A percentile compares a stretch with the other conserved stretches of the same genome.
Evolutionary conservation across 192 early-diverging fungal genomes (phyloP).

Genomic region (Phlyctochytrium planicorne): DNA sequence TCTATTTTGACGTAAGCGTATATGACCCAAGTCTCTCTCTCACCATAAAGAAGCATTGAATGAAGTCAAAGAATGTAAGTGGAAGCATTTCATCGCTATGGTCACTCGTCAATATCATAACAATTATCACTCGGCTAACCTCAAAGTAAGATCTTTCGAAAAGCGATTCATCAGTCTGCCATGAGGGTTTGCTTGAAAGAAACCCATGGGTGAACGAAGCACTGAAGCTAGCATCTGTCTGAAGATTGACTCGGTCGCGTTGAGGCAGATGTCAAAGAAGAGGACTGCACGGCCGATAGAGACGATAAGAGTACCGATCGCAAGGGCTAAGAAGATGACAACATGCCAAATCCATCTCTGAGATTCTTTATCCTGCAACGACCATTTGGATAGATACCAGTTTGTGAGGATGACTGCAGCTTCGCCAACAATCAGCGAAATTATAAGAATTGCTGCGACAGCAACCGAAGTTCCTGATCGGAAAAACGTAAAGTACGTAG

Average conservation of each 20-base stretch:
- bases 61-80: slow-evolving; percentile 51
- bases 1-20: too few species aligned
- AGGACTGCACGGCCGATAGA: slow-evolving; percentile 45
- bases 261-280: slow-evolving; percentile 53
- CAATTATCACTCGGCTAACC: slow-evolving; percentile 6
- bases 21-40: too few species aligned
- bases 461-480: slow-evolving; percentile 27
- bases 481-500: slow-evolving; percentile 43
- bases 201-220: slow-evolving; percentile 50
- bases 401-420: slow-evolving; percentile 34
- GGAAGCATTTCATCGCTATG: slow-evolving; percentile 56
- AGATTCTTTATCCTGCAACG: slow-evolving; percentile 24
- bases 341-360: slow-evolving; percentile 40
- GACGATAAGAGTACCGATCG: slow-evolving; percentile 45
- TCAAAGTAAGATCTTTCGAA: slow-evolving; percentile 56
- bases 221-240: slow-evolving; percentile 43
- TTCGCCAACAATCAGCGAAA: slow-evolving; percentile 44
- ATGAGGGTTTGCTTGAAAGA: slow-evolving; percentile 61
- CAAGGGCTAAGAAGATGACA: slow-evolving; percentile 42
- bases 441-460: slow-evolving; percentile 22
- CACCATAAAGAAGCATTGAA: slow-evolving; percentile 60
- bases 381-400: slow-evolving; percentile 60
- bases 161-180: slow-evolving; percentile 63
- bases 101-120: neutral
- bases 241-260: slow-evolving; percentile 35